Base-by-base conservation (phyloP, 2,329 filamentous ascomycete species). In the Moelleriella libera region DNA sequence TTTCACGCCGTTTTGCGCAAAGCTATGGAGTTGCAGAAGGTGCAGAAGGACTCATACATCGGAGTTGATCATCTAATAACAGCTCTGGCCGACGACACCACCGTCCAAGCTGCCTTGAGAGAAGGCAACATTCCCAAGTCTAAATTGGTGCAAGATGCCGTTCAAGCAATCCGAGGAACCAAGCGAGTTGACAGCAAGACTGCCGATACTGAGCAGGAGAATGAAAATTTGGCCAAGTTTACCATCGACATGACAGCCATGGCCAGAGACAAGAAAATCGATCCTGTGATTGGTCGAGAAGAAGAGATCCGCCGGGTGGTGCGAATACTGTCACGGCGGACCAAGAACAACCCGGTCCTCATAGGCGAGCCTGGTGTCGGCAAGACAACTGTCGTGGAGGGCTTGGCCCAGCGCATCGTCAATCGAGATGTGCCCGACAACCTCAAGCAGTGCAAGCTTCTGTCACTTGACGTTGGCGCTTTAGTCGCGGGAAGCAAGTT, bases 341-440 rank as follows among this genome's bases (percentile, higher is more conserved):
- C 90, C 52, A 97, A 97, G 77, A 97, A 98, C 74, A 98, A 98
- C 67, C 92, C 92, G 2, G 90, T 97, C 45, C 78, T 98, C 54
- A 97, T 98, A 54, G 92, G 92, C 70, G 89, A 97, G 62, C 90
- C 92, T 37, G 92, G 92, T 81, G 92, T 97, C 29, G 92, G 92
- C 61, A 98, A 98, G 73, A 98, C 92, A 5, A 96, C 92, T 5
- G 89, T 98, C 48, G 88, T 97, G 45, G 92, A 98, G 70, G 92
- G 92, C 58, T 75, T 98, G 50, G 92, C 92, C 31, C 87, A 89
- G 63, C 84, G 92, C 46, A 97, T 98, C 52, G 88, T 96, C 70
- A 95, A 97, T 60, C 82, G 86, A 50, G 92, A 98, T 72, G 88
- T 98, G 4, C 92, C 92, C 37, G 88, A 94, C 62, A 96, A 96